Evolutionary conservation across 2,329 filamentous ascomycete species (phyloP).

Genomic region (Pyrenochaeta sp.): DNA sequence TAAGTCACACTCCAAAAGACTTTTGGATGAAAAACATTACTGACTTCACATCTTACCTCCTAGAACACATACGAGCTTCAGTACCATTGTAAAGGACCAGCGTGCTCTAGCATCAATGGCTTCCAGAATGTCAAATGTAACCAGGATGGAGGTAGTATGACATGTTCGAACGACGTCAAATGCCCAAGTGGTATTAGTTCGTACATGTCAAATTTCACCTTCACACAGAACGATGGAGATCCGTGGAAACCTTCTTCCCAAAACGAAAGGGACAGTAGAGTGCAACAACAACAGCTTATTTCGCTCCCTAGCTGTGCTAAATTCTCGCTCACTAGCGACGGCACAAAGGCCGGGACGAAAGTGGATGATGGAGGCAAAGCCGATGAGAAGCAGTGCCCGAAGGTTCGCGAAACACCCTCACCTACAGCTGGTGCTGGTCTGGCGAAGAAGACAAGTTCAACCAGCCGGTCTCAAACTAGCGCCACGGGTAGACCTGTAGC

Average conservation of each 20-base stretch:
- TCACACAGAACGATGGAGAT: slow-evolving; percentile 31
- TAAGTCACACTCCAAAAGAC: not conserved
- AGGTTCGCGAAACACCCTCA: slow-evolving; percentile 16
- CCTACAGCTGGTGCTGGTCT: slow-evolving; percentile 5
- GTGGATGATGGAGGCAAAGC: slow-evolving; percentile 12
- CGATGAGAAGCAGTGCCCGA: slow-evolving; percentile 8
- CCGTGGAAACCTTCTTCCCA: slow-evolving; percentile 20
- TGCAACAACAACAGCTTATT: slow-evolving; percentile 29
- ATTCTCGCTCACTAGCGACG: slow-evolving; percentile 30
- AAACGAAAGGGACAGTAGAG: slow-evolving; percentile 19
- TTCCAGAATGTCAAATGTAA: slow-evolving; percentile 30
- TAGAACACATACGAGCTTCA: slow-evolving; percentile 24
- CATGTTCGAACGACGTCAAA: slow-evolving; percentile 29
- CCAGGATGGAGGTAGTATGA: slow-evolving; percentile 18
- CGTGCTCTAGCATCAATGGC: slow-evolving; percentile 25
- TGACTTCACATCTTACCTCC: not conserved
- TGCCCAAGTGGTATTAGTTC: slow-evolving; percentile 22
- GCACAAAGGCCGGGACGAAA: slow-evolving; percentile 28
- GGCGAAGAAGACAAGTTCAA: slow-evolving; percentile 2
- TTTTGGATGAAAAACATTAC: not conserved
- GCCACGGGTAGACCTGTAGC: slow-evolving; percentile 3
- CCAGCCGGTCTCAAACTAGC: not conserved
- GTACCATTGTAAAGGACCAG: slow-evolving; percentile 28
- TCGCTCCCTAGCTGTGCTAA: slow-evolving; percentile 20
- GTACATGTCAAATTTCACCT: slow-evolving; percentile 34